These are phyloP conservation scores for Capsicum pubescens DNA, from an alignment of 257 asterid genomes.

Conservation along the genomic window DNA sequence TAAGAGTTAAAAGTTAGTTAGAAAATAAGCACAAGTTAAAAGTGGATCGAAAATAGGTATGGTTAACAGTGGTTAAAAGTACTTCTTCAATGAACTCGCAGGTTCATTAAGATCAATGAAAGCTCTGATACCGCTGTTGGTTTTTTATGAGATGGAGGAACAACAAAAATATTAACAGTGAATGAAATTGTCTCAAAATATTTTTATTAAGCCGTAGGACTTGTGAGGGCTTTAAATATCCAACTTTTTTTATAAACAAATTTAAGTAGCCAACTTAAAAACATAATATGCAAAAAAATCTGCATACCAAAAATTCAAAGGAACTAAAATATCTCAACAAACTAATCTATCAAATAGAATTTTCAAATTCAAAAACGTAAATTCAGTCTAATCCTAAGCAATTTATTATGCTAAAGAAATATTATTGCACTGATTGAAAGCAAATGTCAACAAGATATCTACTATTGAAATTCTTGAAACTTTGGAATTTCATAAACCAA, in stretches of 20 bases:
- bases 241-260: not conserved
- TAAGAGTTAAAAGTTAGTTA: too few species aligned
- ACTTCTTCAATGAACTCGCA: not conserved
- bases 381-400: not conserved
- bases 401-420: not conserved
- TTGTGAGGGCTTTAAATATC: not conserved
- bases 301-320: not conserved
- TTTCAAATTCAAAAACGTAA: not conserved
- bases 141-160: not conserved
- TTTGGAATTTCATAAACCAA: constrained; percentile 5
- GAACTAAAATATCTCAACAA: not conserved
- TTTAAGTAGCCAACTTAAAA: not conserved
- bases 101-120: not conserved
- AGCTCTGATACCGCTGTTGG: not conserved
- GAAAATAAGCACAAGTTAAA: too few species aligned
- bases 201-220: not conserved
- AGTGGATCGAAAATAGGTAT: too few species aligned
- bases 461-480: not conserved
- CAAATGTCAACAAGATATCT: not conserved
- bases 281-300: not conserved
- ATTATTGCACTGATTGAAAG: not conserved
- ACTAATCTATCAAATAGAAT: not conserved
- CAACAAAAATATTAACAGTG: not conserved
- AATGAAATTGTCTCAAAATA: not conserved
- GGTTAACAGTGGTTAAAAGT: not conserved